Evolutionary conservation across 208 protist genomes (phyloP), one percentile per base, ranked within the genome.

Genomic region (Ichthyophonus hoferi): DNA sequence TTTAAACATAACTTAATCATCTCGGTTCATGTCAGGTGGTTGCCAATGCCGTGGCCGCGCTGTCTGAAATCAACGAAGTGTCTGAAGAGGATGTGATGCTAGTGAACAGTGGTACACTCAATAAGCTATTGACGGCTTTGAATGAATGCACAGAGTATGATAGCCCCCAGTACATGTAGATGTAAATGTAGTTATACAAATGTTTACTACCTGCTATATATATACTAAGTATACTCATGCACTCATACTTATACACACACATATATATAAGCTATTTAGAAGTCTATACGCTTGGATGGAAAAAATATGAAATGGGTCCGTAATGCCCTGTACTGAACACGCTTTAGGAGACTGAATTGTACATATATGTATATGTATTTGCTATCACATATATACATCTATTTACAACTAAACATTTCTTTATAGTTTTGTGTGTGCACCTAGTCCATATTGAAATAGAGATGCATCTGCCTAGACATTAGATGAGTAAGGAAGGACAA

Each of bases 131-230:
- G 24, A 94, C 96, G 38, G 96, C 97, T 39, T 92, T 99, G 24
- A 96, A 97, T 41, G 96, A 98, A 83, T 98, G 95, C 94, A 98
- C 95, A 1, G 98, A 99, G 92, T 96, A 90, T 40, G 91, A 42
- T 34, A 41, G 76, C 33, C 79, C 38, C n/a, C 3, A 87, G 38
- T 82, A 86, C 38, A 77, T 24, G 76, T 24, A 86, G 14, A 87
- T 24, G 38, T 77, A 7, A 77, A 87, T 42, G 76, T 83, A 86
- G 76, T 24, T 24, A 87, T 77, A 82, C 38, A 87, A 7, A 83
- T n/a, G 24, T 24, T 42, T 24, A 83, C 50, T n/a, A n/a, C 14
- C 7, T 67, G 50, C 50, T n/a, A 67, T 24, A 67, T 24, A 67
- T 24, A 67, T 24, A 24, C 50, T 24, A 67, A 7, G 24, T 24